Conservation (phyloP, 2,329 filamentous ascomycete genomes). For the Fusarium devonianum region DNA sequence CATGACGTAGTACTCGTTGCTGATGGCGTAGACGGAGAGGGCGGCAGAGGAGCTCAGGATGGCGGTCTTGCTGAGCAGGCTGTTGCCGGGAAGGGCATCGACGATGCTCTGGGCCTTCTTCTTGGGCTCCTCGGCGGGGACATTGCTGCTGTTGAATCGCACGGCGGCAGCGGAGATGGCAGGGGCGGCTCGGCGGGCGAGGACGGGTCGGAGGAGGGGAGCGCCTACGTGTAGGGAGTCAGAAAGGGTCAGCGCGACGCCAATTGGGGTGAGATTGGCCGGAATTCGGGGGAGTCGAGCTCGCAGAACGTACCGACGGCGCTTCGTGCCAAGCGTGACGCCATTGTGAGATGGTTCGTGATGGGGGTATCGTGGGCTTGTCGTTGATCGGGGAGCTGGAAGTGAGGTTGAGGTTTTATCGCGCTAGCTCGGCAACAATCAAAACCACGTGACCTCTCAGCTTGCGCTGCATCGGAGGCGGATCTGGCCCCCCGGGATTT, state of each 20-base stretch:
- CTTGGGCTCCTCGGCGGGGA: constrained; percentile 88
- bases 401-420: constrained; percentile 61
- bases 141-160: constrained; percentile 78
- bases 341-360: constrained; percentile 80
- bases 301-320: constrained; percentile 78
- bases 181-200: constrained; percentile 78
- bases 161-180: constrained; percentile 73
- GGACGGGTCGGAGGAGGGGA: constrained; percentile 84
- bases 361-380: constrained; percentile 58
- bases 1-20: constrained; percentile 99
- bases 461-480: constrained; percentile 24
- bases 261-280: constrained; percentile 41
- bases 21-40: constrained; percentile 92
- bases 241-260: constrained; percentile 33
- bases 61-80: constrained; percentile 92
- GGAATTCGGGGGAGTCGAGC: constrained; percentile 13
- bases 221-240: constrained; percentile 68
- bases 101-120: constrained; percentile 96
- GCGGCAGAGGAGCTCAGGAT: constrained; percentile 93
- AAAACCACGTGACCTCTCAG: constrained; percentile 47
- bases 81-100: constrained; percentile 91
- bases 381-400: constrained; percentile 55
- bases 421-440: constrained; percentile 51
- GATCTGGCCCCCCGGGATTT: constrained; percentile 41
- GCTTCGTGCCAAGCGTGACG: constrained; percentile 95